Evolutionary conservation across 1,284 basidiomycete genomes (phyloP), one percentile per base, ranked within the genome.

Genomic region (Somion occarium): DNA sequence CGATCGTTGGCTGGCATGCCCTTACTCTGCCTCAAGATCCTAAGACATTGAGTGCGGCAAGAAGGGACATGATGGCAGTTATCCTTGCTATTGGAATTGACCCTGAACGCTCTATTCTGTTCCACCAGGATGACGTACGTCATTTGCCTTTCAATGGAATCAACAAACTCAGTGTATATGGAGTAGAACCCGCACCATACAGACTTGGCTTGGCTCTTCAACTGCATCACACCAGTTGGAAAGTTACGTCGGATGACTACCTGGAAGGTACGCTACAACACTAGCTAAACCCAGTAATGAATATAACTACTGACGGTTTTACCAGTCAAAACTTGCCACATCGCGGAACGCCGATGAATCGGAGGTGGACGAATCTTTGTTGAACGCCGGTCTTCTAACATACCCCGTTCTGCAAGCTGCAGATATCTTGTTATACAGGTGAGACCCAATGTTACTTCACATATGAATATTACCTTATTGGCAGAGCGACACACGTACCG

Each of bases 401-500:
- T 98, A 98, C 66, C 96, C 95, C 0, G 85, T 97, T 2, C 75
- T 98, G 0, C 94, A 97, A 74, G 92, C 94, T 0, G 95, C 94
- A 1, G 96, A 98, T 62, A 89, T 98, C 46, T 73, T 98, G 9
- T 74, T 86, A 1, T 98, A 98, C 67, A 82, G 79, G 90, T 89
- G 59, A 51, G 30, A 34, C 7, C 76, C 60, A 23, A 34, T 2
- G 15, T 26, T 39, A 37, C 12, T 26, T 49, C 15, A n/a, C 7
- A 30, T 34, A 26, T 37, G n/a, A 18, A 27, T n/a, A 18, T 18
- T 43, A 13, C 22, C 30, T 26, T 19, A 24, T 0, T 15, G 12
- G 1, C 53, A 93, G 91, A 59, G 82, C 93, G 2, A 97, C 93
- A 0, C 89, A 95, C 65, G 91, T 98, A 0, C 95, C 95, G 0